phyloP scores from a whole-genome alignment of 192 early-diverging fungal genomes.

The Ramicandelaber brevisporus region DNA sequence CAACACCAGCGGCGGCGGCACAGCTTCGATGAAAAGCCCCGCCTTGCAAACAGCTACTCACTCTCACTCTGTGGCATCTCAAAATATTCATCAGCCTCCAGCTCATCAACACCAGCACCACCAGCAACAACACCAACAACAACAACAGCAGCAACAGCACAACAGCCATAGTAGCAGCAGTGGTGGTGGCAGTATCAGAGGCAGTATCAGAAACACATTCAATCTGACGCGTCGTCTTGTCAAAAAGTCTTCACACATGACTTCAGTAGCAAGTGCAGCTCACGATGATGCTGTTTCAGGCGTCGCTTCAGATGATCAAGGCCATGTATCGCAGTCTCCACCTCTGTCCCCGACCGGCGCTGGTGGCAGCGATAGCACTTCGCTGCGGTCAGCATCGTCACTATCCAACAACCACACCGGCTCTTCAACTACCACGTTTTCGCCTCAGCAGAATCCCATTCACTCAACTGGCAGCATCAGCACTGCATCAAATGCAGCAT shows the following conservation, averaged over 20 bases:
- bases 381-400: no score
- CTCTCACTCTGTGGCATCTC: no score
- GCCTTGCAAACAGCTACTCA: no score
- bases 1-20: no score
- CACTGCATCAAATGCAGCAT: constrained; percentile 17
- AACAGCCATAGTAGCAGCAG: background rate
- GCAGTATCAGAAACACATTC: background rate
- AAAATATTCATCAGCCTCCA: no score
- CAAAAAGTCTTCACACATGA: background rate
- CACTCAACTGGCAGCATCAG: constrained; percentile 3
- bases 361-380: constrained; percentile 4
- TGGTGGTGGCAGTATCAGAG: background rate
- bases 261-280: background rate
- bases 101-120: no score
- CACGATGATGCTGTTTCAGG: background rate
- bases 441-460: background rate
- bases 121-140: no score
- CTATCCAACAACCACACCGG: constrained; percentile 2
- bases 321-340: no score
- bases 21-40: no score
- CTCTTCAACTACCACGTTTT: constrained; percentile 7
- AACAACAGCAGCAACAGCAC: no score
- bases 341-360: no score
- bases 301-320: background rate
- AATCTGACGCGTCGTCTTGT: background rate